phyloP scores from a whole-genome alignment of 352 stramenopile genomes.

The Phytopythium montanum region DNA sequence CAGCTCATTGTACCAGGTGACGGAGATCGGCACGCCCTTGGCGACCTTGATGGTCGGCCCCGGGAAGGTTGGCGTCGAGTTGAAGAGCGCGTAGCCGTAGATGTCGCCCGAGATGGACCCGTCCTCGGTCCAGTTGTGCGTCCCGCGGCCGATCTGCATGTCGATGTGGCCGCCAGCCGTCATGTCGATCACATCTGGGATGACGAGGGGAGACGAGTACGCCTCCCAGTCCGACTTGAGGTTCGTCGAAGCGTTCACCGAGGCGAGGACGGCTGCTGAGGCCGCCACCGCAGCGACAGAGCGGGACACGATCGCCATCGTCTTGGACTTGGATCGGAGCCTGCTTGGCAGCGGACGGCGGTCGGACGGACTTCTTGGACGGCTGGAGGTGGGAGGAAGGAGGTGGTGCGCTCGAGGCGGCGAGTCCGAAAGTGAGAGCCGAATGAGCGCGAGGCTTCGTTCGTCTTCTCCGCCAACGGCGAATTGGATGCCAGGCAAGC shows the following conservation, averaged over 20 bases:
- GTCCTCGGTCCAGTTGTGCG: slow-evolving; percentile 47
- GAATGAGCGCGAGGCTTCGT: background rate
- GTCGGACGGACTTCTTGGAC: background rate
- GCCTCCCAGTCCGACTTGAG: slow-evolving; percentile 37
- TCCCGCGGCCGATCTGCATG: slow-evolving; percentile 36
- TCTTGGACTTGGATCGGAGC: background rate
- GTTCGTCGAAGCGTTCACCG: slow-evolving; percentile 15
- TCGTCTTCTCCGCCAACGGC: background rate
- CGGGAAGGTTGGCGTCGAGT: slow-evolving; percentile 37
- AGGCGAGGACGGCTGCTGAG: background rate
- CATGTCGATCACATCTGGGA: slow-evolving; percentile 45
- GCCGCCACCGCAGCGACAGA: background rate
- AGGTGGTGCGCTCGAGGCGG: background rate
- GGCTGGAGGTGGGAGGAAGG: background rate
- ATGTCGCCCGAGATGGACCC: slow-evolving; percentile 33
- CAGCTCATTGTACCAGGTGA: slow-evolving; percentile 56
- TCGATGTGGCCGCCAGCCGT: slow-evolving; percentile 30
- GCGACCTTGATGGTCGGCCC: slow-evolving; percentile 51
- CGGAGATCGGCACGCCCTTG: slow-evolving; percentile 31
- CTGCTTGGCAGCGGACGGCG: background rate
- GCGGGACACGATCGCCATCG: background rate
- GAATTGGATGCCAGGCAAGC: background rate
- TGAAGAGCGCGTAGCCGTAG: slow-evolving; percentile 40
- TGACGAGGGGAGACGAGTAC: slow-evolving; percentile 26
- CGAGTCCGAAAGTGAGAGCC: slow-evolving; percentile 3